Conservation (phyloP, 23 red algal genomes). For the Pyropia haitanensis region DNA sequence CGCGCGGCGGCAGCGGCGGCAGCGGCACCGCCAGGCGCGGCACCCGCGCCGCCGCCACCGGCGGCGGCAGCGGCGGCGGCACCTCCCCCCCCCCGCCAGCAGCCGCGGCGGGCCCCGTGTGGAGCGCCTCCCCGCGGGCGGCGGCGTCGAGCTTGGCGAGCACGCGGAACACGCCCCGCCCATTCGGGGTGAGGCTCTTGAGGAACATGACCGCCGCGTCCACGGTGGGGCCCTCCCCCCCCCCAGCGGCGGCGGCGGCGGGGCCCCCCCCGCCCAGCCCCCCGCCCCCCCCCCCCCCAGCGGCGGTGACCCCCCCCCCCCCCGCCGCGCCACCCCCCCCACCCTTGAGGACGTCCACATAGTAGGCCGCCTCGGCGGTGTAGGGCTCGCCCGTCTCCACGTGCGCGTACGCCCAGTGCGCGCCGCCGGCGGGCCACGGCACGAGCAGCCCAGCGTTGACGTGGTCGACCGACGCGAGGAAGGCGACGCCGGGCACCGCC, state of each 20-base stretch:
- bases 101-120: not conserved
- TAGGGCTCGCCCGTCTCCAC: slow-evolving; percentile 54
- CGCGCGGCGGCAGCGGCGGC: no score
- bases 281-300: no score
- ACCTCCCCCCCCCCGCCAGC: not conserved
- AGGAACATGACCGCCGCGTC: slow-evolving; percentile 70
- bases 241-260: slow-evolving; percentile 20
- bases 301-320: no score
- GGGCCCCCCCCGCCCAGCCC: not conserved
- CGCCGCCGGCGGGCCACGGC: slow-evolving; percentile 33
- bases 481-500: slow-evolving; percentile 21
- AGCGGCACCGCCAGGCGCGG: no score
- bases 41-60: no score
- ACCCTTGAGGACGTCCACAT: no score
- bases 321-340: no score
- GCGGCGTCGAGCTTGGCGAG: slow-evolving; percentile 47
- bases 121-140: not conserved
- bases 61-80: not conserved
- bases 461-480: slow-evolving; percentile 76
- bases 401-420: slow-evolving; percentile 66
- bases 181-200: slow-evolving; percentile 50
- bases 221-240: slow-evolving; percentile 35
- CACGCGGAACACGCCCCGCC: slow-evolving; percentile 50
- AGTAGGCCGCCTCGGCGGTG: slow-evolving; percentile 30
- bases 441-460: slow-evolving; percentile 58